phyloP scores from a whole-genome alignment of 352 stramenopile species.

The Plasmopara muralis region DNA sequence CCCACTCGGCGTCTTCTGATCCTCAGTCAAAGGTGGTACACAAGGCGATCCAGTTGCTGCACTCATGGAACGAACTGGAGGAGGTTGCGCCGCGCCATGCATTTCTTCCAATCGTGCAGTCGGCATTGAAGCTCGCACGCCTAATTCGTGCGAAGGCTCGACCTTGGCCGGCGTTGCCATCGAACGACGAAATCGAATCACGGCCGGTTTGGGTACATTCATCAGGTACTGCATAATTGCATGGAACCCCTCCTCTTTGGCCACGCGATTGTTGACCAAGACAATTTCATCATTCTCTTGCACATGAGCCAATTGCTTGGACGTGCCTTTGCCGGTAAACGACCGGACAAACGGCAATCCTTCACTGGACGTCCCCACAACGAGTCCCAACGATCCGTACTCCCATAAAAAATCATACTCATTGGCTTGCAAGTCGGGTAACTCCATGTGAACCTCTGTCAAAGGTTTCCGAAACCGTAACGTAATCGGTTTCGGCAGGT shows the following conservation, averaged over 20 bases:
- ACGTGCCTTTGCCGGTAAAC: conserved; percentile 78
- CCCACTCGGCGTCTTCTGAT: conserved; percentile 8
- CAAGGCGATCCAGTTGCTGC: conserved; percentile 5
- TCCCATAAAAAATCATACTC: conserved; percentile 86
- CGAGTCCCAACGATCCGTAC: conserved; percentile 62
- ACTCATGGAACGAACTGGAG: conserved; percentile 4
- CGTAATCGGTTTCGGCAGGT: conserved; percentile 72
- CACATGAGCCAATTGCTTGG: conserved; percentile 55
- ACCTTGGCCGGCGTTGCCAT: conserved; percentile 19
- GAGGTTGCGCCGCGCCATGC: conserved; percentile 6
- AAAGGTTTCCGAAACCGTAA: conserved; percentile 66
- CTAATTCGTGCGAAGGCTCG: conserved; percentile 3
- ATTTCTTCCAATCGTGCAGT: conserved; percentile 23
- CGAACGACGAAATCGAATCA: conserved; percentile 62
- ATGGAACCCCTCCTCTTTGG: conserved; percentile 51
- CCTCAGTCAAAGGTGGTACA: conserved; percentile 1
- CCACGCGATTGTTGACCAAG: conserved; percentile 61
- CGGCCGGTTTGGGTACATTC: conserved; percentile 73
- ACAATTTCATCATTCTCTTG: conserved; percentile 77
- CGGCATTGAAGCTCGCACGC: conserved; percentile 12
- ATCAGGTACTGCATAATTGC: conserved; percentile 84
- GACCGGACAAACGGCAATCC: conserved; percentile 70
- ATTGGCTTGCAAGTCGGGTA: conserved; percentile 45
- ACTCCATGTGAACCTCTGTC: conserved; percentile 33
- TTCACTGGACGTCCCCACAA: conserved; percentile 48